Conservation (phyloP, 352 stramenopile species). For the Blastocystis sp. region DNA sequence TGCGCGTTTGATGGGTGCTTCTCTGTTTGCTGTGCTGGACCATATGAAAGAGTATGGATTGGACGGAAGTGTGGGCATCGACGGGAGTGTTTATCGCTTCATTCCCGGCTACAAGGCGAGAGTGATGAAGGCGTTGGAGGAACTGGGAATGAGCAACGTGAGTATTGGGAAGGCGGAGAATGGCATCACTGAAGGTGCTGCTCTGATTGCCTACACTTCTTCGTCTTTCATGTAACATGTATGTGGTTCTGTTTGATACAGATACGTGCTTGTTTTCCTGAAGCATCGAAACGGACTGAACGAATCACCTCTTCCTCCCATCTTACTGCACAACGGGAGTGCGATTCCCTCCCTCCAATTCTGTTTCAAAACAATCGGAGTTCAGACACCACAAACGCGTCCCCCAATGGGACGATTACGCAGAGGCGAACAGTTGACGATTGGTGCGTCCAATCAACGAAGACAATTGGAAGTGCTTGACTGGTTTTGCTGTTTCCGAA, state of each 20-base stretch:
- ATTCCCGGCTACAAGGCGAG: conserved; percentile 74
- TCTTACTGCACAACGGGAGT: too few relatives aligned
- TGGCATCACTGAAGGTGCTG: conserved; percentile 71
- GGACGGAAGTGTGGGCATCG: conserved; percentile 74
- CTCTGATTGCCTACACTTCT: conserved; percentile 74
- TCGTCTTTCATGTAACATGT: conserved; percentile 10
- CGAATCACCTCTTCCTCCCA: too few relatives aligned
- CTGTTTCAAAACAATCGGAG: too few relatives aligned
- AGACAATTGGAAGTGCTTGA: conserved; percentile 32
- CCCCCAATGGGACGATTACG: too few relatives aligned
- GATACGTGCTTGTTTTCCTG: too few relatives aligned
- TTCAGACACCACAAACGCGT: too few relatives aligned
- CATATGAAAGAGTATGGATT: conserved; percentile 74
- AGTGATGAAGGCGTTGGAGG: conserved; percentile 67
- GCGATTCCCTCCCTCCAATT: too few relatives aligned
- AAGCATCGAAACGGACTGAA: too few relatives aligned
- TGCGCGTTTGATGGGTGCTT: conserved; percentile 75
- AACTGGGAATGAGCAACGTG: conserved; percentile 70
- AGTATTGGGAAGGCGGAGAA: conserved; percentile 74
- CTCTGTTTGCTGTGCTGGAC: conserved; percentile 74
- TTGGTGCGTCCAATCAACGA: conserved; percentile 45
- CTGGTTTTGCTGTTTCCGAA: not conserved
- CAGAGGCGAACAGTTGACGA: not conserved
- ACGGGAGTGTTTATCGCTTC: conserved; percentile 77
- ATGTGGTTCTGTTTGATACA: not conserved